Evolutionary conservation across 805 yeast species (phyloP), one percentile per base, ranked within the genome.

Genomic region (Saturnispora gosingensis): DNA sequence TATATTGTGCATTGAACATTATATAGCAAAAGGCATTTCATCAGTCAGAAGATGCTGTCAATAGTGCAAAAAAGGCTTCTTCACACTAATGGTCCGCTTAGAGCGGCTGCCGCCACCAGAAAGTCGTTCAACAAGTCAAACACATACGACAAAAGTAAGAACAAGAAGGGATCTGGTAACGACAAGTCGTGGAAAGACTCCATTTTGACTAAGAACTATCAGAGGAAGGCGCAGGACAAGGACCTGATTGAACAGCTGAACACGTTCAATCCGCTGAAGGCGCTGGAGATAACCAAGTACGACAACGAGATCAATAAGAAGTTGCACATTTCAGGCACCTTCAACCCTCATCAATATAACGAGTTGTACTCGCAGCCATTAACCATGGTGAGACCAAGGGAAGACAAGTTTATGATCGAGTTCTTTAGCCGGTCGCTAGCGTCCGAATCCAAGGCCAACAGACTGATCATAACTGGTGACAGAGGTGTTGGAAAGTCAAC

Each of bases 401-500:
- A 85, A 40, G 66, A 74, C 5, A 53, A 61, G 18, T 60, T 72
- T 22, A 57, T 80, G 11, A 58, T 68, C 24, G 61, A 68, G 1
- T 49, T 49, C 22, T 60, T 81, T 10, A 53, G 67, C 16, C 64
- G 65, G 6, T 63, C 76, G 25, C 54, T 59, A 3, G 48, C 53
- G 0, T 45, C 70, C 0, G 61, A 75, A 0, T 64, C 76, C 0
- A 59, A 58, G 13, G 56, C 67, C 11, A 83, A 80, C 61, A 73
- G 83, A 58, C 59, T 76, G 30, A 70, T 82, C 30, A 54, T 88
- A n/a, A 64, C 77, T 20, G 96, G 96, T 43, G 82, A 76, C 51
- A 68, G 77, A 43, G 96, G 96, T 46, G 74, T 78, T 10, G 97
- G 97, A 7, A 90, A 89, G 70, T 78, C 91, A 3, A 78, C 88